phyloP scores from a whole-genome alignment of 2,329 filamentous ascomycete genomes.

The Paraconiothyrium brasiliense region DNA sequence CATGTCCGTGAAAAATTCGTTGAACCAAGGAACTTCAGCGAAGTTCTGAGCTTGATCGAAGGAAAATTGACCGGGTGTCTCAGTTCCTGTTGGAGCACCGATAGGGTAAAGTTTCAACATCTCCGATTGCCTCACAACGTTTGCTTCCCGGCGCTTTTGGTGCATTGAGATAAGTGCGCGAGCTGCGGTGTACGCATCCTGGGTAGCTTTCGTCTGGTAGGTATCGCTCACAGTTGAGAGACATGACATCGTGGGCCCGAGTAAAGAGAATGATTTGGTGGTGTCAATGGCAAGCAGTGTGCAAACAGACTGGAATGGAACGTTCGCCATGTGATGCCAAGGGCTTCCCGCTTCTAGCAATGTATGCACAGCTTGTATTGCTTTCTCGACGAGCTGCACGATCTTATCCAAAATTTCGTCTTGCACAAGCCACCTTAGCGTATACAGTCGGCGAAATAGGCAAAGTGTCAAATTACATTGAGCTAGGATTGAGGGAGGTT shows the following conservation, averaged over 20 bases:
- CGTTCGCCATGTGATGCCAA: conserved; percentile 69
- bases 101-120: conserved; percentile 13
- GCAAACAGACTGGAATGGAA: conserved; percentile 68
- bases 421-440: conserved; percentile 59
- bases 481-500: conserved; percentile 57
- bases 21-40: conserved; percentile 11
- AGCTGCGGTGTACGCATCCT: conserved; percentile 19
- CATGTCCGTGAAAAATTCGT: conserved; percentile 9
- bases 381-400: conserved; percentile 56
- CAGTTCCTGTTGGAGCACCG: neutral
- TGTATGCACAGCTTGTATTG: conserved; percentile 58
- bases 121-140: conserved; percentile 9
- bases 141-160: conserved; percentile 9
- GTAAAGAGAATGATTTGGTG: conserved; percentile 57
- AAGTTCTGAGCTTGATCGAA: conserved; percentile 7
- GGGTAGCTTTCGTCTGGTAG: conserved; percentile 53
- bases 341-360: conserved; percentile 59
- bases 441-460: conserved; percentile 64
- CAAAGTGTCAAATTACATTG: conserved; percentile 67
- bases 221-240: conserved; percentile 45
- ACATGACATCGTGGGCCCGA: conserved; percentile 60
- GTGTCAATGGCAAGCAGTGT: conserved; percentile 65
- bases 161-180: conserved; percentile 12
- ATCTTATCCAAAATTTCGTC: conserved; percentile 53
- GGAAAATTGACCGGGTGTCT: neutral